A percentile compares a stretch with the other conserved stretches of the same genome.
phyloP scores from a whole-genome alignment of 495 filamentous ascomycete genomes.

The Emericellopsis terricola region DNA sequence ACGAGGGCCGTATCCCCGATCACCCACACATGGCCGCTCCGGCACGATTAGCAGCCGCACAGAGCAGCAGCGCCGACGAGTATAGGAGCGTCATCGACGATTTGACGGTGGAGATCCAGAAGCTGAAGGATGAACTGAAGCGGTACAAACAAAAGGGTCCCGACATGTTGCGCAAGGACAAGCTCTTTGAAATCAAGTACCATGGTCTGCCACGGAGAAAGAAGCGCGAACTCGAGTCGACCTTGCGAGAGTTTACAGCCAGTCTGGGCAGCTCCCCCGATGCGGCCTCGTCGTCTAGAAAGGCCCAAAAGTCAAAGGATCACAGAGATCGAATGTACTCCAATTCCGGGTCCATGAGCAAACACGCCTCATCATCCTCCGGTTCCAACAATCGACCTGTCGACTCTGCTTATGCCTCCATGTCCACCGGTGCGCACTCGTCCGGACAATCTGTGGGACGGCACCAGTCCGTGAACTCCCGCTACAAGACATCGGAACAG shows the following conservation, averaged over 20 bases:
- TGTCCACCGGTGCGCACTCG: constrained; percentile 36
- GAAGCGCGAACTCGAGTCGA: constrained; percentile 57
- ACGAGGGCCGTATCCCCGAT: constrained; percentile 10
- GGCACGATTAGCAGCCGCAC: constrained; percentile 11
- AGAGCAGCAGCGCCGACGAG: constrained; percentile 36
- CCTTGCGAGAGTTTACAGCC: constrained; percentile 45
- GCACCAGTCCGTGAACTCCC: constrained; percentile 6
- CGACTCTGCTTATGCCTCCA: constrained; percentile 61
- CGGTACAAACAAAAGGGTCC: constrained; percentile 46
- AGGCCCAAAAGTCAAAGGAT: constrained; percentile 10
- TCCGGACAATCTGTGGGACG: constrained; percentile 12
- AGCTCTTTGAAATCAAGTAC: constrained; percentile 59
- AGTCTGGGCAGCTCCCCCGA: constrained; percentile 28
- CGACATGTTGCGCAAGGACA: constrained; percentile 39
- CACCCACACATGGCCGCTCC: constrained; percentile 2
- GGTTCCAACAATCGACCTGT: constrained; percentile 34
- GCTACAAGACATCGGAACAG: constrained; percentile 19
- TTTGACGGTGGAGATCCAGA: constrained; percentile 52
- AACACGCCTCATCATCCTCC: constrained; percentile 29
- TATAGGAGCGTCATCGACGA: constrained; percentile 55
- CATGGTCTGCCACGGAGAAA: constrained; percentile 46
- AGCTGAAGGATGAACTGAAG: constrained; percentile 47
- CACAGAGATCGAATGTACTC: constrained; percentile 6
- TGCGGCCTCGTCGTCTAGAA: constrained; percentile 14
- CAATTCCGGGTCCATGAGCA: constrained; percentile 12